These are phyloP conservation scores for Aphanoascus verrucosus DNA, from an alignment of 2,329 filamentous ascomycete species.

Conservation along the genomic window DNA sequence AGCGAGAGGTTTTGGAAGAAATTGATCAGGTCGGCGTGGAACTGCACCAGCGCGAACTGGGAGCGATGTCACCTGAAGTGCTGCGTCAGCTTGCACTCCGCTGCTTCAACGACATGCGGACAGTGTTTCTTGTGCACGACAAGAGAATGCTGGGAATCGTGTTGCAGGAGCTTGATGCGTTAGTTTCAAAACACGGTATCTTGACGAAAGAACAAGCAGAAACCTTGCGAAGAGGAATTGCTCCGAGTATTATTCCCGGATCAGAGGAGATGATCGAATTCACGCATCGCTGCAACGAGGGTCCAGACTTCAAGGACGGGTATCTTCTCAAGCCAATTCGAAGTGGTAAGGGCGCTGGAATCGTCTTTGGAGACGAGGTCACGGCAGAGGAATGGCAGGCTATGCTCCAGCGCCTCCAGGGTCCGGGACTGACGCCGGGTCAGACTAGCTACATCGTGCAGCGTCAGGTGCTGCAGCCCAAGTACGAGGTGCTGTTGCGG, in stretches of 20 bases:
- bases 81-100: slow-evolving; percentile 19
- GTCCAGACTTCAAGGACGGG: slow-evolving; percentile 15
- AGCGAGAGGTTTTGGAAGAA: slow-evolving; percentile 18
- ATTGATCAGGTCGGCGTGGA: slow-evolving; percentile 24
- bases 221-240: slow-evolving; percentile 18
- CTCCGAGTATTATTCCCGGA: slow-evolving; percentile 21
- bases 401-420: slow-evolving; percentile 16
- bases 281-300: slow-evolving; percentile 4
- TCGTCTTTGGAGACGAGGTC: slow-evolving; percentile 20
- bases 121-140: slow-evolving; percentile 25
- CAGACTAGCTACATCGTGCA: slow-evolving; percentile 19
- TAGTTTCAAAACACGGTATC: slow-evolving; percentile 17
- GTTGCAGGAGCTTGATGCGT: slow-evolving; percentile 19
- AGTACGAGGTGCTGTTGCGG: slow-evolving; percentile 18
- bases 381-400: slow-evolving; percentile 18
- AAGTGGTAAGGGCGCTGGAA: slow-evolving; percentile 20
- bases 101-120: slow-evolving; percentile 28
- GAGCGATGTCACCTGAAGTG: slow-evolving; percentile 18
- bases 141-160: slow-evolving; percentile 29
- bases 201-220: slow-evolving; percentile 17
- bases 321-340: slow-evolving; percentile 22
- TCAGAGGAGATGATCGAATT: slow-evolving; percentile 19
- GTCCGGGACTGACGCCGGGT: slow-evolving; percentile 3
- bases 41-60: slow-evolving; percentile 25
- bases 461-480: slow-evolving; percentile 17